phyloP scores from a whole-genome alignment of 2,329 filamentous ascomycete species.

The Fusarium luffae region DNA sequence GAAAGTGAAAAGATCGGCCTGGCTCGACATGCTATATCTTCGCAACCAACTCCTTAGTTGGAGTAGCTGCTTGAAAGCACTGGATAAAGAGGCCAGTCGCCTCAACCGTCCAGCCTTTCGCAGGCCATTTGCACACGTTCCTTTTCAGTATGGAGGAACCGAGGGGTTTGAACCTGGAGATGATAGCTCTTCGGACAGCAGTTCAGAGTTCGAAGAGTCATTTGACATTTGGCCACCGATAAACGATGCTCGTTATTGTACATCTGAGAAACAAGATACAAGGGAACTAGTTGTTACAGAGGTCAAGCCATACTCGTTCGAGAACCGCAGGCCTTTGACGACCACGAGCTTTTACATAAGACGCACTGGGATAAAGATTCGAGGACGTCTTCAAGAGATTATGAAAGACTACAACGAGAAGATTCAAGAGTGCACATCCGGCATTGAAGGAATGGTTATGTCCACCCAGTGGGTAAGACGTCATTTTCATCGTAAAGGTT shows the following conservation, averaged over 20 bases:
- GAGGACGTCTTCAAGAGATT: not conserved
- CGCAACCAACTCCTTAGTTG: slow-evolving; percentile 13
- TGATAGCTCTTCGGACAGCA: no score
- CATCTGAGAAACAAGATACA: no score
- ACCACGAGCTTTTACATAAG: no score
- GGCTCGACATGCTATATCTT: slow-evolving; percentile 4
- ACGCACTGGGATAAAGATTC: not conserved
- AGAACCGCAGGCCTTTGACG: no score
- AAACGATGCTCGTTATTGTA: fast-evolving
- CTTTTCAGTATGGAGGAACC: no score
- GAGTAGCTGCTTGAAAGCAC: not conserved
- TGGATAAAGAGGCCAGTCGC: not conserved
- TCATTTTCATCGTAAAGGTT: fast-evolving
- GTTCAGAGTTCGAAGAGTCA: no score
- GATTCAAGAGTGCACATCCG: slow-evolving; percentile 14
- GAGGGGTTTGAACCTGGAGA: fast-evolving
- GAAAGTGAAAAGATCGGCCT: slow-evolving; percentile 1
- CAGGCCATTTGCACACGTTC: fast-evolving
- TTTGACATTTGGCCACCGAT: fast-evolving
- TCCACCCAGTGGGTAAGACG: slow-evolving; percentile 1
- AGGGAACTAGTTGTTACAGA: no score
- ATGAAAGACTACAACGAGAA: slow-evolving; percentile 18
- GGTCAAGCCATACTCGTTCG: no score
- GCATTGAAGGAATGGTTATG: slow-evolving; percentile 24
- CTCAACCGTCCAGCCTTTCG: not conserved